A percentile compares a stretch with the other conserved stretches of the same genome.
These are phyloP conservation scores for Yamadazyma philogaea DNA, from an alignment of 805 yeast genomes.

Conservation along the genomic window DNA sequence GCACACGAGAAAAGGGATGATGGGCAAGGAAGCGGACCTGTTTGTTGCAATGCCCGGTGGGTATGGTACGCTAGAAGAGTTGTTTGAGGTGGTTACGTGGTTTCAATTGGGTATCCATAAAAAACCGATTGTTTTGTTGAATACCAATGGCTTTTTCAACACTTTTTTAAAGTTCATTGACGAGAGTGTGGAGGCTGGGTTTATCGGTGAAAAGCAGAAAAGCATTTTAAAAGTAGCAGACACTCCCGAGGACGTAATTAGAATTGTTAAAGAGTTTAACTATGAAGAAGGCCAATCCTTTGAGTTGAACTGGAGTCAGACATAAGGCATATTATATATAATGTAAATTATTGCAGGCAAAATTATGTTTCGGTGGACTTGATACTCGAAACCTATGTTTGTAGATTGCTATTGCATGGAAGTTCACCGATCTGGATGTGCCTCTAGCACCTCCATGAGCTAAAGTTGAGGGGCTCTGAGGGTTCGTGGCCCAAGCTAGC, in stretches of 20 bases:
- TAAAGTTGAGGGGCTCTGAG: too few relatives aligned
- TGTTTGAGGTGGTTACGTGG: conserved; percentile 91
- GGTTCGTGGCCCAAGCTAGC: too few relatives aligned
- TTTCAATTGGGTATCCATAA: conserved; percentile 81
- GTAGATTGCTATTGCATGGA: too few relatives aligned
- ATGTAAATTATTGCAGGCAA: too few relatives aligned
- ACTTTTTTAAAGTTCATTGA: conserved; percentile 59
- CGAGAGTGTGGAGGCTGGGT: conserved; percentile 60
- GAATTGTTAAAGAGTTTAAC: conserved; percentile 55
- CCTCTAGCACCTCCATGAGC: too few relatives aligned
- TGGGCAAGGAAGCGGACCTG: conserved; percentile 82
- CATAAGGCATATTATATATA: too few relatives aligned
- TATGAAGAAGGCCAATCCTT: conserved; percentile 70
- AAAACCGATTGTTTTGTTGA: conserved; percentile 76
- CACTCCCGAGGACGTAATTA: conserved; percentile 65
- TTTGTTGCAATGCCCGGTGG: conserved; percentile 93
- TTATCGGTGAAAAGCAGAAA: conserved; percentile 65
- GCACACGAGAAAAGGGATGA: conserved; percentile 84
- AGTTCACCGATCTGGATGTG: too few relatives aligned
- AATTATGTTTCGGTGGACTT: too few relatives aligned
- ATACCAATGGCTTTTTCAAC: conserved; percentile 78
- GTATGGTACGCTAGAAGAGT: conserved; percentile 84
- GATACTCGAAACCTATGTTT: too few relatives aligned
- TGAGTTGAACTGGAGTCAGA: conserved; percentile 59
- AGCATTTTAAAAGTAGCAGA: conserved; percentile 66